phyloP scores from a whole-genome alignment of 2,329 filamentous ascomycete species.

The Colletotrichum godetiae region DNA sequence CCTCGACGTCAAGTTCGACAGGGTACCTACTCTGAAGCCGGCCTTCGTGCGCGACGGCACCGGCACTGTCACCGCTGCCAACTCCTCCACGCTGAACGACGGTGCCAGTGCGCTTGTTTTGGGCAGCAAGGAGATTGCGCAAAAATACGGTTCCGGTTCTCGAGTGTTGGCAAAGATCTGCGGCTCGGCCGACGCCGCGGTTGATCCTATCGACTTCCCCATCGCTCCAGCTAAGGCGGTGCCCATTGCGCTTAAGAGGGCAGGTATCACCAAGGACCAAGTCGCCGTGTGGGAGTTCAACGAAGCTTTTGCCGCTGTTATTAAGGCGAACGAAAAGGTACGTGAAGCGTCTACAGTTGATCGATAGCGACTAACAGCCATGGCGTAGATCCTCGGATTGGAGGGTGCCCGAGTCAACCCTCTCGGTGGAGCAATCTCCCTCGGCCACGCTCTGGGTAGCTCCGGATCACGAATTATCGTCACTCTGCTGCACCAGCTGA shows the following conservation, averaged over 20 bases:
- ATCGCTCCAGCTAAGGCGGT: slow-evolving; percentile 93
- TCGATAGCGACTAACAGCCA: slow-evolving; percentile 30
- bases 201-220: slow-evolving; percentile 94
- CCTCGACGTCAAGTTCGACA: slow-evolving; percentile 86
- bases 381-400: slow-evolving; percentile 78
- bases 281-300: slow-evolving; percentile 98
- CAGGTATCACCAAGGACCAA: slow-evolving; percentile 90
- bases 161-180: slow-evolving; percentile 90
- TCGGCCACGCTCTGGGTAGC: slow-evolving; percentile 93
- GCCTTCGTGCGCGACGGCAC: slow-evolving; percentile 89
- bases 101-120: slow-evolving; percentile 91
- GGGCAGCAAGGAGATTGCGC: slow-evolving; percentile 82
- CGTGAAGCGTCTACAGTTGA: not conserved
- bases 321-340: slow-evolving; percentile 92
- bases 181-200: slow-evolving; percentile 87
- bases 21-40: slow-evolving; percentile 87
- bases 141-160: slow-evolving; percentile 80
- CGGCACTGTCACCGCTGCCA: slow-evolving; percentile 93
- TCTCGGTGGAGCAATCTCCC: slow-evolving; percentile 88
- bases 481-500: slow-evolving; percentile 89
- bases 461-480: slow-evolving; percentile 92
- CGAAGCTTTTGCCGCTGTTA: slow-evolving; percentile 95
- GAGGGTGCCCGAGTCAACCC: slow-evolving; percentile 85
- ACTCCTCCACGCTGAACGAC: slow-evolving; percentile 94
- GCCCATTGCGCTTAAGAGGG: slow-evolving; percentile 86